These are phyloP conservation scores for Neckera pumila DNA, from an alignment of 225 moss, liverwort and hornwort species.

Conservation along the genomic window DNA sequence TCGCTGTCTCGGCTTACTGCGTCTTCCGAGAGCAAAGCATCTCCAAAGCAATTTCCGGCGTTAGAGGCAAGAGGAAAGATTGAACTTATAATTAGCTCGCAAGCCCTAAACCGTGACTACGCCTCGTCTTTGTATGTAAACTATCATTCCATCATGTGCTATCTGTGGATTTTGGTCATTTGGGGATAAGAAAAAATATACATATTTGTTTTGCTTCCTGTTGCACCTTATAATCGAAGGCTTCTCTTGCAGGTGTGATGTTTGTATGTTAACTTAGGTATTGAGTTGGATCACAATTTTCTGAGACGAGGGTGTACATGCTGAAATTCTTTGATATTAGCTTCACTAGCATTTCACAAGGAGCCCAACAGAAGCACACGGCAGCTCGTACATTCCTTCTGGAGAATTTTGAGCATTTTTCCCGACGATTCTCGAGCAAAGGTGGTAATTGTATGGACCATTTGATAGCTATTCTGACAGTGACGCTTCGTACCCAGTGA, in stretches of 20 bases:
- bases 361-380: neutral
- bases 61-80: constrained; percentile 7
- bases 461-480: neutral
- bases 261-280: neutral
- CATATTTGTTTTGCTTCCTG: too few species aligned
- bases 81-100: neutral
- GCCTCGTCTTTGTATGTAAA: neutral
- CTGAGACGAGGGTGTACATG: neutral
- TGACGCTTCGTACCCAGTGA: neutral
- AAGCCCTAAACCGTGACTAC: neutral
- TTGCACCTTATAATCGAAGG: too few species aligned
- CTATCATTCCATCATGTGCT: neutral
- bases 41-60: constrained; percentile 13
- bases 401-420: neutral
- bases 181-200: too few species aligned
- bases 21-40: constrained; percentile 44
- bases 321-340: neutral
- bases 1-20: constrained; percentile 30
- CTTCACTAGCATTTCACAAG: neutral
- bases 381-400: neutral
- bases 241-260: neutral
- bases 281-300: neutral
- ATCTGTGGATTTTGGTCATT: neutral
- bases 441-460: neutral
- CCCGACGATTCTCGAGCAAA: neutral